Evolutionary conservation across 192 early-diverging fungal genomes (phyloP).

Genomic region (Dissophora ornata): DNA sequence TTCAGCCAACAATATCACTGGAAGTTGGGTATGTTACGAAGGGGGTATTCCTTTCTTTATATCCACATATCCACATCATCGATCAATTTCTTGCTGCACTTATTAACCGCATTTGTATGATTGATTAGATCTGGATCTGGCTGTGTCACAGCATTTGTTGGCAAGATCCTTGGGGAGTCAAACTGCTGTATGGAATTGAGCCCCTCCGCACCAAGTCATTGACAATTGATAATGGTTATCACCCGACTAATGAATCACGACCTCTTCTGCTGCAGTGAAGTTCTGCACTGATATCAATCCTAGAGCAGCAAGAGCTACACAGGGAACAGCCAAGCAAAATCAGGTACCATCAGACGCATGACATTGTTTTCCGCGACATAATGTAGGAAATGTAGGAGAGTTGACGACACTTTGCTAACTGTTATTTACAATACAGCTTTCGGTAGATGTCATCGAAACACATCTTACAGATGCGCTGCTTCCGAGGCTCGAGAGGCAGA

Average conservation of each 20-base stretch:
- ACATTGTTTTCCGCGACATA: neutral
- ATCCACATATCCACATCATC: neutral
- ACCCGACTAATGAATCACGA: conserved; percentile 18
- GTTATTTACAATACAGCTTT: conserved; percentile 49
- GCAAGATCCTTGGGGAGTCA: conserved; percentile 57
- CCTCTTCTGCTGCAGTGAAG: conserved; percentile 57
- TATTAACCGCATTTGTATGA: no score
- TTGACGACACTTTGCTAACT: neutral
- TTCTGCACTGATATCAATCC: conserved; percentile 89
- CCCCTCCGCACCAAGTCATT: neutral
- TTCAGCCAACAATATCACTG: conserved; percentile 75
- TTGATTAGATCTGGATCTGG: conserved; percentile 90
- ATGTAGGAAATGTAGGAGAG: no score
- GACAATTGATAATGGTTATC: neutral
- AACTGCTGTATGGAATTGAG: conserved; percentile 56
- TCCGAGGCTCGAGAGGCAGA: conserved; percentile 57
- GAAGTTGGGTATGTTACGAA: conserved; percentile 83
- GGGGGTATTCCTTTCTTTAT: no score
- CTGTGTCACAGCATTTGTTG: conserved; percentile 85
- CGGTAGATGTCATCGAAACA: conserved; percentile 74
- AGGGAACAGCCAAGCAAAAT: conserved; percentile 70
- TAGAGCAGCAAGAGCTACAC: conserved; percentile 74
- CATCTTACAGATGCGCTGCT: conserved; percentile 68
- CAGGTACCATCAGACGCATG: conserved; percentile 7
- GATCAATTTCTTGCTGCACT: neutral